Conservation (phyloP, 805 yeast species). For the Saturnispora sekii region DNA sequence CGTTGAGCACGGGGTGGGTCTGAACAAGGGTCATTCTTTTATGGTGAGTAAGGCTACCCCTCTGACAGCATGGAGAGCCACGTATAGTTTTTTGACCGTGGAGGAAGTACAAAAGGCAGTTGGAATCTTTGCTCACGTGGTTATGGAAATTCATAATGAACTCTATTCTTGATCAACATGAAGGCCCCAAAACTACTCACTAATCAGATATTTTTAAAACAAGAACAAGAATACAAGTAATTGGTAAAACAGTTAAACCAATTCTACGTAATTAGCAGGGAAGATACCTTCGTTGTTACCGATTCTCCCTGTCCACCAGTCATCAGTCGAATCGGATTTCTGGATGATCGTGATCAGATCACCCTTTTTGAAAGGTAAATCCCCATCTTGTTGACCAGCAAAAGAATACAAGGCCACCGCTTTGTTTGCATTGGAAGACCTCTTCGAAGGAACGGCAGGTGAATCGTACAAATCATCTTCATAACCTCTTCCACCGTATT, state of each 20-base stretch:
- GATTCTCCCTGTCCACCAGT: conserved; percentile 97
- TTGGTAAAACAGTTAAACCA: conserved; percentile 32
- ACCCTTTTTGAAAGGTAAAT: conserved; percentile 86
- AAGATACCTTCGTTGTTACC: conserved; percentile 84
- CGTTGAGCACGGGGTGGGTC: conserved; percentile 18
- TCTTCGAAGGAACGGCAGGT: not conserved
- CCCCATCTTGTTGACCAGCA: conserved; percentile 90
- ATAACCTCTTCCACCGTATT: conserved; percentile 37
- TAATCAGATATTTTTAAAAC: not conserved
- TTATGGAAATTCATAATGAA: not conserved
- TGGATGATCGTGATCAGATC: conserved; percentile 82
- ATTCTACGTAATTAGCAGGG: conserved; percentile 94
- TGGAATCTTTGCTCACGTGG: not conserved
- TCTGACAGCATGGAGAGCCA: conserved; percentile 25
- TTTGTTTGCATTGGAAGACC: conserved; percentile 43
- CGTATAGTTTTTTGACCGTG: conserved; percentile 23
- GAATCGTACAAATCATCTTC: conserved; percentile 79
- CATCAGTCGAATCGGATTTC: conserved; percentile 81
- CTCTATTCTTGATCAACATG: not conserved
- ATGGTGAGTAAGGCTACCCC: conserved; percentile 17
- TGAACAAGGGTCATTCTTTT: conserved; percentile 29
- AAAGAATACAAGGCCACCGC: conserved; percentile 87
- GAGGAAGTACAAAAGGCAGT: conserved; percentile 20
- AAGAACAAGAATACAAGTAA: not conserved
- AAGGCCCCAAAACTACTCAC: not conserved